Base-by-base conservation (phyloP, 2,329 filamentous ascomycete species). In the Septoria petroselini region DNA sequence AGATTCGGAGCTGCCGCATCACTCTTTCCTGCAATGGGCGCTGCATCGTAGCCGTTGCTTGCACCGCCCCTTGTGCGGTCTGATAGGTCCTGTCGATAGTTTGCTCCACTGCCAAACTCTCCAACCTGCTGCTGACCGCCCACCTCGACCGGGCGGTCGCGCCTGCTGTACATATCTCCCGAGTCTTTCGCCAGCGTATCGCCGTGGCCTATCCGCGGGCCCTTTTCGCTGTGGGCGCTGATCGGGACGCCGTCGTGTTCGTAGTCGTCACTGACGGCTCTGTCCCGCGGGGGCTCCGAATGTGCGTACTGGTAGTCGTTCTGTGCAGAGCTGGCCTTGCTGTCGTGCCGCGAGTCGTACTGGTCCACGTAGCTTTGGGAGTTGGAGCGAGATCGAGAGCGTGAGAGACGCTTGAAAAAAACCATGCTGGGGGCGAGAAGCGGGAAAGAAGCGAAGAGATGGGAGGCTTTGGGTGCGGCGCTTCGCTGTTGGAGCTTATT, bases 351-450 rank as follows among this genome's bases (percentile, higher is more conserved):
- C 38, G 68, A 66, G 41, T 60, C 53, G 65, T 72, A 68, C 21
- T 21, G 65, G 58, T 76, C 74, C 57, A 76, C 69, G 71, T 76
- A 76, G 60, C 67, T 71, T 61, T 76, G 74, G 49, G 67, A 67
- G 67, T 76, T 75, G 43, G 43, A 46, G 14, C 43, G 43, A 62
- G 65, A 70, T 60, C 75, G 73, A 45, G 71, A 73, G 53, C 73
- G 59, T 50, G 62, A 66, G 37, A 70, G 69, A 57, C 73, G 73
- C 64, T 75, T 76, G 72, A 75, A 75, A 70, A 76, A 74, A 49
- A 57, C 55, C 73, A 65, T 70, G 9, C 23, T 27, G 23, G 23
- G 9, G 9, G 23, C 23, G 23, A 27, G 23, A 27, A 27, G 23
- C 23, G 23, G n/a, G n/a, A n/a, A n/a, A n/a, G n/a, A n/a, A n/a